Evolutionary conservation across 163 green algal species (phyloP).

Genomic region (Dunaliella salina): DNA sequence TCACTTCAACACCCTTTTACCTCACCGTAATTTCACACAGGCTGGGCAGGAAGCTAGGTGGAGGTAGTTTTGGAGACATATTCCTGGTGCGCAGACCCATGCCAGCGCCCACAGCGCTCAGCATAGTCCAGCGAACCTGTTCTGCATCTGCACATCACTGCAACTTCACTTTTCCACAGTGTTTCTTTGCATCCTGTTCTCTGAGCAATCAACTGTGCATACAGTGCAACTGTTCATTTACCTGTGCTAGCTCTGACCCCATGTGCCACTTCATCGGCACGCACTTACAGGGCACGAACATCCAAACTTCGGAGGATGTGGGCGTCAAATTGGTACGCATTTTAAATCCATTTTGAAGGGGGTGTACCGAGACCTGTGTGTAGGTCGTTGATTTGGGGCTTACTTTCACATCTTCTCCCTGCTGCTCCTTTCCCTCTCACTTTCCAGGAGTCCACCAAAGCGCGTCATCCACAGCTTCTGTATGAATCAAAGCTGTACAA

Average conservation of each 20-base stretch:
- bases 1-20: no score
- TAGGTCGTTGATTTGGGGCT: not conserved
- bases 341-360: not conserved
- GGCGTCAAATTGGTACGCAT: slow-evolving; percentile 89
- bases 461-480: slow-evolving; percentile 92
- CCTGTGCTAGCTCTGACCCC: no score
- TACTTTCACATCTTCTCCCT: not conserved
- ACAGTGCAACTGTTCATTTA: no score
- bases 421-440: not conserved
- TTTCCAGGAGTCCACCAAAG: slow-evolving; percentile 76
- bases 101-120: not conserved
- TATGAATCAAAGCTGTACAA: slow-evolving; percentile 99
- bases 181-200: not conserved
- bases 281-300: slow-evolving; percentile 74
- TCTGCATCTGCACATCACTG: not conserved
- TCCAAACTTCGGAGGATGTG: slow-evolving; percentile 91
- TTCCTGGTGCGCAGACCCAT: slow-evolving; percentile 56
- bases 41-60: slow-evolving; percentile 90
- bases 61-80: slow-evolving; percentile 92
- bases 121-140: not conserved
- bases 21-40: slow-evolving; percentile 46
- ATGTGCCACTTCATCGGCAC: no score
- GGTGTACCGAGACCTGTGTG: not conserved
- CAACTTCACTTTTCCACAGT: not conserved
- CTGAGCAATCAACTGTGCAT: not conserved